These are phyloP conservation scores for Coprinopsis marcescibilis DNA, from an alignment of 768 basidiomycete genomes.

Conservation along the genomic window DNA sequence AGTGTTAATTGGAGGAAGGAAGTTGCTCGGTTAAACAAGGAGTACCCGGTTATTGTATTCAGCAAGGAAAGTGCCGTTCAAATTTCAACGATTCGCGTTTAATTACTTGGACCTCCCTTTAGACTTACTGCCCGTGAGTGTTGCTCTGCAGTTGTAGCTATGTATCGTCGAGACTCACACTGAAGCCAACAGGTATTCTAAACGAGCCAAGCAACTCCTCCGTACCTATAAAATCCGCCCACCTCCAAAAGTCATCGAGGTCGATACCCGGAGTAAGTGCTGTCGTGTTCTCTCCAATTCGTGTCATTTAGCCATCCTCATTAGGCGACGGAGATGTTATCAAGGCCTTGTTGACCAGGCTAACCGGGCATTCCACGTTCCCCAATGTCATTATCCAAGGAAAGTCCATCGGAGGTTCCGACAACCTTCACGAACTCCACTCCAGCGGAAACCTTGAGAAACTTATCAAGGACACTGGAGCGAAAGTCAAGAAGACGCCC, in stretches of 20 bases:
- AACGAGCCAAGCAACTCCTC: slow-evolving; percentile 57
- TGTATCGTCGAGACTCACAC: background rate
- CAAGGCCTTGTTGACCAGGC: slow-evolving; percentile 58
- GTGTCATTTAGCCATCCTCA: slow-evolving; percentile 1
- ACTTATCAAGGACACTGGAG: slow-evolving; percentile 44
- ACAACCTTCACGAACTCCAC: slow-evolving; percentile 51
- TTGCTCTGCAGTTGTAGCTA: background rate
- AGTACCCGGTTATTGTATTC: slow-evolving; percentile 69
- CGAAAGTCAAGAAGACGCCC: slow-evolving; percentile 27
- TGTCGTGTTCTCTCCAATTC: background rate
- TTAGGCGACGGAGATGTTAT: slow-evolving; percentile 58
- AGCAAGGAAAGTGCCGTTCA: slow-evolving; percentile 59
- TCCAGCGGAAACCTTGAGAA: slow-evolving; percentile 35
- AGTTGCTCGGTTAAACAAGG: slow-evolving; percentile 34
- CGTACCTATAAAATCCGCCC: slow-evolving; percentile 55
- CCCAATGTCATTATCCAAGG: slow-evolving; percentile 70
- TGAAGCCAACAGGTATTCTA: slow-evolving; percentile 43
- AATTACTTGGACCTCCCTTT: slow-evolving; percentile 1
- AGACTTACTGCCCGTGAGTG: slow-evolving; percentile 74
- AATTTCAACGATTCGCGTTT: background rate
- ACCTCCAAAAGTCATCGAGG: slow-evolving; percentile 64
- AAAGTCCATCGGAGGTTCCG: slow-evolving; percentile 59
- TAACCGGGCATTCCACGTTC: slow-evolving; percentile 66
- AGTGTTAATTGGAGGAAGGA: slow-evolving; percentile 40
- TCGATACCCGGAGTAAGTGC: slow-evolving; percentile 59